Conservation (phyloP, 2,329 filamentous ascomycete genomes). For the Epichloe festucae region DNA sequence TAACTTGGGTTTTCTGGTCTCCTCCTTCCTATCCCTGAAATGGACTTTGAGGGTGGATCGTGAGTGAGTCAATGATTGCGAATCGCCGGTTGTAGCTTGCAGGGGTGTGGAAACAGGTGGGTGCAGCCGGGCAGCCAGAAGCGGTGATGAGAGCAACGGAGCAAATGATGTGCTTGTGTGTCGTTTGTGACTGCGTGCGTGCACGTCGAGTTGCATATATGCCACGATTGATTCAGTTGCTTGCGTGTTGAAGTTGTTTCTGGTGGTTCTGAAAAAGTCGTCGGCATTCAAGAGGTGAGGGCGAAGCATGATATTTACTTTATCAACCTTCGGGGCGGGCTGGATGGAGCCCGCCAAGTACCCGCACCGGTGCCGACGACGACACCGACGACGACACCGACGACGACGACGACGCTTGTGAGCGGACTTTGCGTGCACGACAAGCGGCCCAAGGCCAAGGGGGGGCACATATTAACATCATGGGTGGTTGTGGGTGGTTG, state of each 20-base stretch:
- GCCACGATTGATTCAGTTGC: not conserved
- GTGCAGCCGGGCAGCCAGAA: constrained; percentile 2
- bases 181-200: no score
- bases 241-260: not conserved
- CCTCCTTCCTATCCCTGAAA: constrained; percentile 11
- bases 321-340: constrained; percentile 4
- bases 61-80: constrained; percentile 17
- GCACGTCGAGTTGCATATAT: not conserved
- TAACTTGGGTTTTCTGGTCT: constrained; percentile 4
- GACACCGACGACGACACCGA: constrained; percentile 9
- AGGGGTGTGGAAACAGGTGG: constrained; percentile 12
- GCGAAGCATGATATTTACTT: constrained; percentile 3
- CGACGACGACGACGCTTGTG: constrained; percentile 10
- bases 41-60: not conserved
- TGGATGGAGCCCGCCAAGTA: constrained; percentile 6
- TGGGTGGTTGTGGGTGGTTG: not conserved
- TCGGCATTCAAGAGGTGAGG: not conserved
- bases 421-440: constrained; percentile 20
- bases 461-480: not conserved
- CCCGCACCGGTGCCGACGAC: constrained; percentile 7
- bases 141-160: constrained; percentile 15
- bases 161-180: constrained; percentile 15
- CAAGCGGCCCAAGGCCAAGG: constrained; percentile 5
- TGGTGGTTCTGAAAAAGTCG: constrained; percentile 1
- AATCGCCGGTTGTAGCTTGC: constrained; percentile 10